These are phyloP conservation scores for Beauveria sp. DNA, from an alignment of 2,329 filamentous ascomycete genomes.

Conservation along the genomic window DNA sequence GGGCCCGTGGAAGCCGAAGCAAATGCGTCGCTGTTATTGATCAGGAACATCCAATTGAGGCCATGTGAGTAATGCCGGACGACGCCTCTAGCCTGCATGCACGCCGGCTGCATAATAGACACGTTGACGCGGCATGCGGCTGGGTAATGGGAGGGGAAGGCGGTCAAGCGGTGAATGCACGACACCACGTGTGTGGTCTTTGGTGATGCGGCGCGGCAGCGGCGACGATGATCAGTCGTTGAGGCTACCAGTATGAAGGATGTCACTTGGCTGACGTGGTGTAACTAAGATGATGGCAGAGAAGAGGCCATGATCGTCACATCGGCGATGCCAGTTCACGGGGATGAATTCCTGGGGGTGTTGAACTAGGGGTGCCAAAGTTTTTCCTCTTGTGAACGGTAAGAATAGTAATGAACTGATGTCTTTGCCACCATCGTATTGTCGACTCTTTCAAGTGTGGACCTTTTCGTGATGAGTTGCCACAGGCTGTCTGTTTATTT, in stretches of 20 bases:
- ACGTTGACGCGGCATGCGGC: neutral
- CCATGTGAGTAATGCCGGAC: neutral
- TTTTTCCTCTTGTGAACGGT: too few relatives aligned
- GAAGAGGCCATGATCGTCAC: too few relatives aligned
- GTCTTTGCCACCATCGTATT: too few relatives aligned
- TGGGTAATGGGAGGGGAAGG: neutral
- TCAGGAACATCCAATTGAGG: neutral
- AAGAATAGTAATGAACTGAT: too few relatives aligned
- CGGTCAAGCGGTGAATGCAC: neutral
- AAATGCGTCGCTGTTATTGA: too few relatives aligned
- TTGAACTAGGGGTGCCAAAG: too few relatives aligned
- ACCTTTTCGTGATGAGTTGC: neutral
- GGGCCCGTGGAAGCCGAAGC: neutral
- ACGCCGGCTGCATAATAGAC: neutral
- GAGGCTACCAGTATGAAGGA: neutral
- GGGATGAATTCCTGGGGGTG: too few relatives aligned
- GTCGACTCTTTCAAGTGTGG: too few relatives aligned
- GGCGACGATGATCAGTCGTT: neutral
- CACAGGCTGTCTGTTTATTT: neutral
- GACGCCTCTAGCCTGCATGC: neutral
- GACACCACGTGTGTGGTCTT: neutral
- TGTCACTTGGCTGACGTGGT: too few relatives aligned
- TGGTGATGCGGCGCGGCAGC: neutral
- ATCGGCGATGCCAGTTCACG: too few relatives aligned
- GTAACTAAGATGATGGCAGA: too few relatives aligned